These are phyloP conservation scores for Cyberlindnera americana DNA, from an alignment of 805 yeast species.

Conservation along the genomic window DNA sequence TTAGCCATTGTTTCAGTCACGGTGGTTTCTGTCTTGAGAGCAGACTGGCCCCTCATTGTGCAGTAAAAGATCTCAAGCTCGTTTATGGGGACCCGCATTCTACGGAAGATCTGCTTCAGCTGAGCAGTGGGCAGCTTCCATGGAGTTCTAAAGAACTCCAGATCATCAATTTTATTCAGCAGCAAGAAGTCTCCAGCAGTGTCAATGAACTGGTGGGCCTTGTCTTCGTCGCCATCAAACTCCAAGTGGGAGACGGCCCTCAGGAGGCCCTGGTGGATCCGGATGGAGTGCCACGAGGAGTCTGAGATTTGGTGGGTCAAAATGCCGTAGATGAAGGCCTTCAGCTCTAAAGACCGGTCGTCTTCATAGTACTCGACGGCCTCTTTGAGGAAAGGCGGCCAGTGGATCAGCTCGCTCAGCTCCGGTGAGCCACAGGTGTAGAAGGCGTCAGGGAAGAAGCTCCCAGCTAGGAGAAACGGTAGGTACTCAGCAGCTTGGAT, in stretches of 20 bases:
- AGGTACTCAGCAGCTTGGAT: constrained; percentile 22
- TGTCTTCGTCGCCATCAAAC: constrained; percentile 44
- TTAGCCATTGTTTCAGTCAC: constrained; percentile 6
- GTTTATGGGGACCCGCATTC: constrained; percentile 33
- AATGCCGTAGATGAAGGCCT: constrained; percentile 56
- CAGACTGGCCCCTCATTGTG: constrained; percentile 52
- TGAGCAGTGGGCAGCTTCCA: constrained; percentile 40
- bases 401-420: constrained; percentile 61
- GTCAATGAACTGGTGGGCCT: constrained; percentile 56
- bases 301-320: constrained; percentile 63
- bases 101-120: constrained; percentile 37
- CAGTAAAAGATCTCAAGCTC: constrained; percentile 41
- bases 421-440: constrained; percentile 52
- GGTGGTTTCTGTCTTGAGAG: constrained; percentile 43
- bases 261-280: constrained; percentile 53
- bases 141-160: constrained; percentile 27
- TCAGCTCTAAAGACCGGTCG: constrained; percentile 35
- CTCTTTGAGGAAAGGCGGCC: constrained; percentile 60
- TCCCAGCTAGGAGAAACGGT: constrained; percentile 48
- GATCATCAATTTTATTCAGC: constrained; percentile 35
- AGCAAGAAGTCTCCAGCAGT: constrained; percentile 61
- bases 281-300: constrained; percentile 64
- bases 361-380: constrained; percentile 44
- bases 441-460: constrained; percentile 68
- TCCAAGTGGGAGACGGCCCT: constrained; percentile 47